Conservation (phyloP, 257 asterid species). For the Vinca minor region DNA sequence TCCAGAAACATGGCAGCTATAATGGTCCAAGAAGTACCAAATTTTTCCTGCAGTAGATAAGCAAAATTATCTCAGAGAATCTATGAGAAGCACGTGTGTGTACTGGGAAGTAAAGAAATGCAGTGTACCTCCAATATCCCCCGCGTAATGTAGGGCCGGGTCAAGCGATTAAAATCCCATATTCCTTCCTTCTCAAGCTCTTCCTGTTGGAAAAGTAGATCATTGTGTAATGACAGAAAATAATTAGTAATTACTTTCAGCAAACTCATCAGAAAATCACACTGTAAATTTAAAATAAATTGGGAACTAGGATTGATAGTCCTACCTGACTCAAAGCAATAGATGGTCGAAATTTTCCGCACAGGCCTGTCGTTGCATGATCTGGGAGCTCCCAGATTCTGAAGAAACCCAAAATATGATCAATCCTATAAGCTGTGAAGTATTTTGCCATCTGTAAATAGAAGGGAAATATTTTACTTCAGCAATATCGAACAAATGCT, state of each 20-base stretch:
- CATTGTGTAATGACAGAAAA: background rate
- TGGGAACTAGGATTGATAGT: background rate
- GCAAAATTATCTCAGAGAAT: constrained; percentile 15
- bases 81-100: constrained; percentile 20
- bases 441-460: constrained; percentile 81
- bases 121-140: constrained; percentile 46
- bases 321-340: constrained; percentile 79
- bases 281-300: background rate
- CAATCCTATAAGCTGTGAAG: constrained; percentile 93
- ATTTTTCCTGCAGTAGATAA: constrained; percentile 57
- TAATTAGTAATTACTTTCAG: background rate
- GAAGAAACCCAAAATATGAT: constrained; percentile 89
- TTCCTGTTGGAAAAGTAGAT: constrained; percentile 41
- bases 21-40: constrained; percentile 75
- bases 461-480: constrained; percentile 1
- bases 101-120: too few relatives aligned
- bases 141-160: constrained; percentile 61
- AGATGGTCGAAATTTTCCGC: constrained; percentile 95
- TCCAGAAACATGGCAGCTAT: constrained; percentile 68
- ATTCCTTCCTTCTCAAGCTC: constrained; percentile 91
- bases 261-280: background rate
- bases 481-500: constrained; percentile 1
- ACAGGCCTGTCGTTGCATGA: constrained; percentile 91
- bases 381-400: constrained; percentile 99
- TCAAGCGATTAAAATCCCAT: constrained; percentile 89